Evolutionary conservation across 495 filamentous ascomycete species (phyloP).

Genomic region (Aspergillus baeticus): DNA sequence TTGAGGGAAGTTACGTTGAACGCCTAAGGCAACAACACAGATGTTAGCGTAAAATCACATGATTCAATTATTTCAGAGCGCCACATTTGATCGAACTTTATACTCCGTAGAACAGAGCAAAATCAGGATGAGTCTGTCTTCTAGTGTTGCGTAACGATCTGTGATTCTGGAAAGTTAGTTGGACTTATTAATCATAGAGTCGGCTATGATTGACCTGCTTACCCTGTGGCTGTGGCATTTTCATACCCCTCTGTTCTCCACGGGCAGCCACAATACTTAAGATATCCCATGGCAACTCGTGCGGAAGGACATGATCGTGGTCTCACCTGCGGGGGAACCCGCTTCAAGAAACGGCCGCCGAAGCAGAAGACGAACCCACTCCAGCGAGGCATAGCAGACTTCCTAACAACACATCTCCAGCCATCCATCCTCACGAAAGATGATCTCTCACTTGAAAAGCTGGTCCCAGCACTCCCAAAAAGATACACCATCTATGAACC

Average conservation of each 20-base stretch:
- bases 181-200: too few relatives aligned
- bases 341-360: conserved; percentile 8
- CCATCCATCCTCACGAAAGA: conserved; percentile 12
- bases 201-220: too few relatives aligned
- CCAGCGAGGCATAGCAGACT: conserved; percentile 33
- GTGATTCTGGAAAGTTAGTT: too few relatives aligned
- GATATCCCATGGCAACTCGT: not conserved
- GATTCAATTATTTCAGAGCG: not conserved
- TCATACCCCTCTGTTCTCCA: not conserved
- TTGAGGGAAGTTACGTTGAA: too few relatives aligned
- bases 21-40: not conserved
- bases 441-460: conserved; percentile 12
- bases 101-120: not conserved
- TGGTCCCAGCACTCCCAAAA: conserved; percentile 50
- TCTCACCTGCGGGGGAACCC: not conserved
- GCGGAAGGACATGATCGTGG: too few relatives aligned
- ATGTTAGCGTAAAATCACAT: too few relatives aligned
- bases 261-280: not conserved
- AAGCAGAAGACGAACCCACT: conserved; percentile 25
- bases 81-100: not conserved
- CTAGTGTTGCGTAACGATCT: too few relatives aligned
- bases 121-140: too few relatives aligned
- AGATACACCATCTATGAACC: conserved; percentile 69
- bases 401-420: conserved; percentile 23
- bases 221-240: too few relatives aligned